Evolutionary conservation across 345 rosid genomes (phyloP), one percentile per base, ranked within the genome.

Genomic region (Mallotus nudiflorus): DNA sequence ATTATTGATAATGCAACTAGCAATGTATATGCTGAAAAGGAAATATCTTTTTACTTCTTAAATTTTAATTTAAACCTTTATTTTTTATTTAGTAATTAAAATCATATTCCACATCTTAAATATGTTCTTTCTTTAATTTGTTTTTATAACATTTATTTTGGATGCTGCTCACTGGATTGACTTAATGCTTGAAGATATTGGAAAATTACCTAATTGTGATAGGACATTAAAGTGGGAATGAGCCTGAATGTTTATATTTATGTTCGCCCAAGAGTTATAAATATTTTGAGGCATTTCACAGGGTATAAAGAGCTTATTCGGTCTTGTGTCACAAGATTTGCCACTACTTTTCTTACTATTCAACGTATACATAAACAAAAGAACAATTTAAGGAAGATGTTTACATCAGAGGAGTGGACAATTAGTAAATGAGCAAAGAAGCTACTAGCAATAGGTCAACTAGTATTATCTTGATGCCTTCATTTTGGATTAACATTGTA

Each of bases 401-500:
- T 66, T 8, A 24, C 65, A 1, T 73, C 29, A 20, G 22, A 57
- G 0, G 28, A 66, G 1, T 73, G 74, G 77, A n/a, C 8, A 18
- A 46, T 6, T 1, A 31, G 61, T 8, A 67, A 68, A 5, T 67
- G 59, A 42, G 51, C 66, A 18, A 63, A 45, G 65, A 65, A 19
- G 9, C 8, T 1, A 9, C 0, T 0, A 72, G 77, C 2, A 72
- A 68, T 40, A 63, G 9, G 16, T 35, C 18, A 19, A 19, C 16
- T 0, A 0, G 48, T 0, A 56, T 29, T 8, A 46, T 75, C 12
- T 1, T 63, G 1, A 39, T 28, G 48, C 7, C 62, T 25, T 11
- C 64, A 8, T 79, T 75, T 71, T 63, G 71, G 65, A 75, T 22
- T 20, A 20, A 9, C 20, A 37, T 79, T 37, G 3, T 67, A 0